These are phyloP conservation scores for Aethionema arabicum DNA, from an alignment of 345 rosid species.

Conservation along the genomic window DNA sequence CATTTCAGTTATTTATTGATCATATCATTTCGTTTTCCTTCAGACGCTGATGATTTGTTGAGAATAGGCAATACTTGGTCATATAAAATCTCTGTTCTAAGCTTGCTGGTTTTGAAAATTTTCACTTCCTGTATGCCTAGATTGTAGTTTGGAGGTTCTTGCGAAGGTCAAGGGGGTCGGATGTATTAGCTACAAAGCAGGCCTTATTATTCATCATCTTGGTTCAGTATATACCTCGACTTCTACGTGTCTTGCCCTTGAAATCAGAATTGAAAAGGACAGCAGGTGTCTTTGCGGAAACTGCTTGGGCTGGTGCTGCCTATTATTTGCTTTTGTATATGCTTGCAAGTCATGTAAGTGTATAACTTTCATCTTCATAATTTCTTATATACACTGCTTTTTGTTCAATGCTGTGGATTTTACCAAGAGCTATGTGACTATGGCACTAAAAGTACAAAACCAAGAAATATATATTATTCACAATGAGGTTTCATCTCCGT, in stretches of 20 bases:
- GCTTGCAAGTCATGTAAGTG: conserved; percentile 96
- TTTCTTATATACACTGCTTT: neutral
- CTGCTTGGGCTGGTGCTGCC: conserved; percentile 98
- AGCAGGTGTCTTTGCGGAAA: conserved; percentile 89
- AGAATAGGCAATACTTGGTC: conserved; percentile 11
- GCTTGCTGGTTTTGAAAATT: neutral
- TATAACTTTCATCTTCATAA: neutral
- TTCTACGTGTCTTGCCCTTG: conserved; percentile 63
- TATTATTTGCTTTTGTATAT: conserved; percentile 79
- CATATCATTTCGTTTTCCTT: neutral
- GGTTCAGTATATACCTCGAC: conserved; percentile 74
- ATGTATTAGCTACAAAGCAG: conserved; percentile 72
- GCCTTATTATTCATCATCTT: conserved; percentile 69
- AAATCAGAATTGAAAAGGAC: conserved; percentile 87
- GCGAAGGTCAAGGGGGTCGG: conserved; percentile 64
- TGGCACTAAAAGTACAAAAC: neutral
- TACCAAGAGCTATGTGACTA: conserved; percentile 2
- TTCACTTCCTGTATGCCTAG: conserved; percentile 42
- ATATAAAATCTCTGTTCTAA: neutral
- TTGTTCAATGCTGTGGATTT: neutral
- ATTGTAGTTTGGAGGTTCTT: conserved; percentile 92
- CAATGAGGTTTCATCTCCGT: neutral
- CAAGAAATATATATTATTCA: no score
- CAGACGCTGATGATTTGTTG: neutral
- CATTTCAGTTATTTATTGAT: conserved; percentile 3